Conservation (phyloP, 345 rosid species). For the Camelina hispida region DNA sequence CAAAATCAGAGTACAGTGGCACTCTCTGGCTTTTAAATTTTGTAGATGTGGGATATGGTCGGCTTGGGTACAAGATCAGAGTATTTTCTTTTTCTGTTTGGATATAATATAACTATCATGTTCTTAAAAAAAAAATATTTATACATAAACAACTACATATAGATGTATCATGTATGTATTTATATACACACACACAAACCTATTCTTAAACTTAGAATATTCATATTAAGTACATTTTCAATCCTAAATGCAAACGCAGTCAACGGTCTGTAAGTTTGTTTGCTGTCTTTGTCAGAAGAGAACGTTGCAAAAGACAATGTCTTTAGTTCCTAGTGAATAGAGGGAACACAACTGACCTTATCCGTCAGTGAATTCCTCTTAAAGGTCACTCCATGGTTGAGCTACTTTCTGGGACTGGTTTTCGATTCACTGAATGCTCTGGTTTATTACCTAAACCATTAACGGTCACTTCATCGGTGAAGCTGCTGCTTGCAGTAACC, state of each 20-base stretch:
- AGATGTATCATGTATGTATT: conserved; percentile 12
- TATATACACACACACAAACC: neutral
- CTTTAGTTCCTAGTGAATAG: conserved; percentile 2
- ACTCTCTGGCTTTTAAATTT: conserved; percentile 30
- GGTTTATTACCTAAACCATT: conserved; percentile 7
- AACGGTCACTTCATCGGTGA: neutral
- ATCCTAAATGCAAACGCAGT: conserved; percentile 25
- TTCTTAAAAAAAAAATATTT: neutral
- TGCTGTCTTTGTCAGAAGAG: conserved; percentile 6
- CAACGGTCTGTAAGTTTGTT: conserved; percentile 1
- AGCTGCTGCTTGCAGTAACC: conserved; percentile 2
- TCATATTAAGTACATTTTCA: conserved; percentile 14
- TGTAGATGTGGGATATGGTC: conserved; percentile 51
- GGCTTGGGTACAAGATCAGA: conserved; percentile 47
- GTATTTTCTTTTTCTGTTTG: neutral
- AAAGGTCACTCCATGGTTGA: neutral
- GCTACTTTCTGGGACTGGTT: conserved; percentile 14
- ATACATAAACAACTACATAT: conserved; percentile 7
- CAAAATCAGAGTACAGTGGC: conserved; percentile 25
- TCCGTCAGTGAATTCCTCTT: neutral
- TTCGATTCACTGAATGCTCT: neutral
- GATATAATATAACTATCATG: neutral
- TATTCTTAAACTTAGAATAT: neutral
- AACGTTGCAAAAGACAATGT: neutral
- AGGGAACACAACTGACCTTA: neutral